Conservation (phyloP, 148 eudicot species). For the Suaeda aralocaspica region DNA sequence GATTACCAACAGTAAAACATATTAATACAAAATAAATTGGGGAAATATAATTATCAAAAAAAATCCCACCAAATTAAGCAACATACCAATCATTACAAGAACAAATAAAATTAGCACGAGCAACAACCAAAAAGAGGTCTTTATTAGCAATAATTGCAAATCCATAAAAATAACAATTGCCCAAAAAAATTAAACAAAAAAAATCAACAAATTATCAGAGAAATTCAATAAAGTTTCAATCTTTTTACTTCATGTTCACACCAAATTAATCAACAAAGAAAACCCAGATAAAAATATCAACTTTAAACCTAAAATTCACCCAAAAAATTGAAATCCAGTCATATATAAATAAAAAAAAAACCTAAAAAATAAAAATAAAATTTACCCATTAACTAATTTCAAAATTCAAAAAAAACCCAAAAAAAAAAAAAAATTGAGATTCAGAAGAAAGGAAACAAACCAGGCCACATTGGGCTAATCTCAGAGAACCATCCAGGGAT, state of each 20-base stretch:
- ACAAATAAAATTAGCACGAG: neutral
- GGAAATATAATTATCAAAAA: neutral
- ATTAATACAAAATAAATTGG: constrained; percentile 13
- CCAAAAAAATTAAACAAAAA: neutral
- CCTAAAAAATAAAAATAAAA: neutral
- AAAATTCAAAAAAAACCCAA: neutral
- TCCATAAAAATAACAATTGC: neutral
- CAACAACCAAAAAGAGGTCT: neutral
- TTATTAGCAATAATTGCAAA: neutral
- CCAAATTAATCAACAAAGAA: neutral
- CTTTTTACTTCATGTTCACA: neutral
- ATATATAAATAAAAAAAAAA: neutral
- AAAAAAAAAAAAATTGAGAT: neutral
- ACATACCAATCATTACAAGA: constrained; percentile 5
- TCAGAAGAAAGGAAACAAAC: constrained; percentile 30
- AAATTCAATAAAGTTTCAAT: no score
- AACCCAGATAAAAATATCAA: neutral
- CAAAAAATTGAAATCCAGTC: neutral
- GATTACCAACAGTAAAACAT: constrained; percentile 20
- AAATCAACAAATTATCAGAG: neutral
- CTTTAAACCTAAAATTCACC: neutral
- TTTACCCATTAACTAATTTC: no score
- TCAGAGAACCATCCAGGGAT: constrained; percentile 98
- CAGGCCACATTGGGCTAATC: constrained; percentile 99
- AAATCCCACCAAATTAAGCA: neutral